These are phyloP conservation scores for Yamadazyma epiphylla DNA, from an alignment of 1,139 yeast genomes.

Conservation along the genomic window DNA sequence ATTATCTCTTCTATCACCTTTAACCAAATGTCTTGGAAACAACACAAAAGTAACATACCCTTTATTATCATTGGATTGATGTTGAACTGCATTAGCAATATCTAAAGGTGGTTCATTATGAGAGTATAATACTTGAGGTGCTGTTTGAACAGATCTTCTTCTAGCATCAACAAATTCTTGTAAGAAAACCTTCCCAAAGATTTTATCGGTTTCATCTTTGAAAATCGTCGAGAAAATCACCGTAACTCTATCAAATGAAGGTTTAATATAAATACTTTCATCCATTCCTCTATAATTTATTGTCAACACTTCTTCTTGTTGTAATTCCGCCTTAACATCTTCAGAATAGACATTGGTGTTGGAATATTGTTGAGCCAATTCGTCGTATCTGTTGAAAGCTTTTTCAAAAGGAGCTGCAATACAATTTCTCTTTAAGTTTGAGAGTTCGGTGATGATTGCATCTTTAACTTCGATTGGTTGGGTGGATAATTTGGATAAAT, in stretches of 20 bases:
- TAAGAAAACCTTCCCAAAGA: constrained; percentile 89
- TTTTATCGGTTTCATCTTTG: constrained; percentile 95
- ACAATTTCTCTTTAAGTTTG: constrained; percentile 78
- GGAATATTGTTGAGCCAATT: constrained; percentile 55
- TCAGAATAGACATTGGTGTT: constrained; percentile 46
- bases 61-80: constrained; percentile 44
- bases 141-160: constrained; percentile 92
- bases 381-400: constrained; percentile 79
- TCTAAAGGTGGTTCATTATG: constrained; percentile 93
- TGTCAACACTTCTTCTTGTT: constrained; percentile 59
- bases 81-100: constrained; percentile 42
- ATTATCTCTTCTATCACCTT: constrained; percentile 71
- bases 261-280: constrained; percentile 86
- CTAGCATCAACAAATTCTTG: constrained; percentile 98
- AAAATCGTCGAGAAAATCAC: constrained; percentile 92
- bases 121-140: constrained; percentile 94
- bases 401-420: constrained; percentile 90
- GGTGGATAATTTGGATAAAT: constrained; percentile 44
- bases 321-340: constrained; percentile 45
- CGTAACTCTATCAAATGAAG: constrained; percentile 94
- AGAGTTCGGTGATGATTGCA: constrained; percentile 57
- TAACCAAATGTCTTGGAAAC: constrained; percentile 68
- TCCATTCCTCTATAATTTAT: constrained; percentile 83
- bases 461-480: constrained; percentile 42
- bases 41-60: constrained; percentile 77